phyloP scores from a whole-genome alignment of 805 yeast genomes.

The Candida pini region DNA sequence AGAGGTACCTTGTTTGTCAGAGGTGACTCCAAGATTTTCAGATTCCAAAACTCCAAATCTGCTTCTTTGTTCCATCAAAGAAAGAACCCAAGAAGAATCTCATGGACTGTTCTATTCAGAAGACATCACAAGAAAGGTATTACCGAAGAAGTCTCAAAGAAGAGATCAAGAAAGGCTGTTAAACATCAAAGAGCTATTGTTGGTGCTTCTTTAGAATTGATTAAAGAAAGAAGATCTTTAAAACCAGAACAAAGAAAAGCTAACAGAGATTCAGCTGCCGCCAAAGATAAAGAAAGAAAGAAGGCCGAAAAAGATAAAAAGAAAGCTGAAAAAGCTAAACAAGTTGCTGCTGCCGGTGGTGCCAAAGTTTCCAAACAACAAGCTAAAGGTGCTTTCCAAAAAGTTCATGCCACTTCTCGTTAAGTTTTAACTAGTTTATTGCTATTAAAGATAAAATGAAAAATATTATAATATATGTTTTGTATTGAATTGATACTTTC shows the following conservation, averaged over 20 bases:
- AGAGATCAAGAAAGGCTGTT: constrained; percentile 95
- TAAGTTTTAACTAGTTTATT: too few relatives aligned
- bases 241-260: constrained; percentile 99
- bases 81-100: constrained; percentile 99
- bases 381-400: constrained; percentile 97
- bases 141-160: constrained; percentile 96
- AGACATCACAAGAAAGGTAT: constrained; percentile 99
- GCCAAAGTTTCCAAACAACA: constrained; percentile 87
- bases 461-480: not conserved
- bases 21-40: constrained; percentile 99
- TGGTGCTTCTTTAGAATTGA: constrained; percentile 98
- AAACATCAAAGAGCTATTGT: constrained; percentile 99
- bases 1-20: constrained; percentile 99
- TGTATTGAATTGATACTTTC: not conserved
- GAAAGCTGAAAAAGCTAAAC: constrained; percentile 88
- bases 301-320: constrained; percentile 90
- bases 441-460: constrained; percentile 6
- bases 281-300: constrained; percentile 81
- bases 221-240: constrained; percentile 93
- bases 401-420: constrained; percentile 96
- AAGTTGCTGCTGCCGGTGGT: constrained; percentile 70
- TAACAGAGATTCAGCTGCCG: constrained; percentile 86
- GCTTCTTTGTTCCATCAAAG: constrained; percentile 98
- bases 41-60: constrained; percentile 97
- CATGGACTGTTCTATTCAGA: constrained; percentile 99